Conservation (phyloP, 2,329 filamentous ascomycete genomes). For the Hypoxylon sp. region DNA sequence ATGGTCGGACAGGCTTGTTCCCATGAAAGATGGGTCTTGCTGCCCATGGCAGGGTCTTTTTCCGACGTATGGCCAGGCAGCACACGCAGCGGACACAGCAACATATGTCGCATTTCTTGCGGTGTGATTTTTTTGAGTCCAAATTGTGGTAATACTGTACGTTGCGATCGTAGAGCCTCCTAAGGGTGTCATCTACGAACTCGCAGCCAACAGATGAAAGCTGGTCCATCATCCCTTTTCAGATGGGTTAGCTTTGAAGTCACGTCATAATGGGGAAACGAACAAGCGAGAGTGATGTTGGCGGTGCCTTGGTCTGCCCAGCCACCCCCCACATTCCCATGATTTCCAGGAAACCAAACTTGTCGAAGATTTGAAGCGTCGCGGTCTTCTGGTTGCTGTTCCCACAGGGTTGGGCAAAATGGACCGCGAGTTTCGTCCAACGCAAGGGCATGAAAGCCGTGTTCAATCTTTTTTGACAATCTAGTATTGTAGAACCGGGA, state of each 20-base stretch:
- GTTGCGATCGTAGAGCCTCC: slow-evolving; percentile 54
- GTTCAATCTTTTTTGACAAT: slow-evolving; percentile 67
- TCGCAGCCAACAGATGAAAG: slow-evolving; percentile 66
- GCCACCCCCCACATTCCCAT: slow-evolving; percentile 79
- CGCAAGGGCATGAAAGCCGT: slow-evolving; percentile 73
- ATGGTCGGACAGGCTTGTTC: slow-evolving; percentile 65
- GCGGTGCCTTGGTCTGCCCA: slow-evolving; percentile 67
- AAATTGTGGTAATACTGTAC: slow-evolving; percentile 60
- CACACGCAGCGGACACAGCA: slow-evolving; percentile 5
- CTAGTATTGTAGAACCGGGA: slow-evolving; percentile 69
- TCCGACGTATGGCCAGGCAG: slow-evolving; percentile 5
- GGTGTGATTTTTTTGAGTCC: slow-evolving; percentile 39
- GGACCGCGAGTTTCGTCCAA: slow-evolving; percentile 70
- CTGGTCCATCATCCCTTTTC: slow-evolving; percentile 70
- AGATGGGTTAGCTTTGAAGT: slow-evolving; percentile 6
- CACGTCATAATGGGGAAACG: slow-evolving; percentile 34
- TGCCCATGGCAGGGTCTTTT: slow-evolving; percentile 58
- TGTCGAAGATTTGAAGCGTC: slow-evolving; percentile 63
- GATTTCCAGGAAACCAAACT: slow-evolving; percentile 79
- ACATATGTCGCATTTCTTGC: slow-evolving; percentile 20
- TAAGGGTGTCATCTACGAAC: slow-evolving; percentile 56
- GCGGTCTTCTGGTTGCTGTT: slow-evolving; percentile 59
- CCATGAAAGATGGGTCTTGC: slow-evolving; percentile 63
- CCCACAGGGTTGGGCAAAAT: slow-evolving; percentile 71
- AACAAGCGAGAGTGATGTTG: slow-evolving; percentile 57